Evolutionary conservation across 2,329 filamentous ascomycete species (phyloP).

Genomic region (Arthroderma uncinatum): DNA sequence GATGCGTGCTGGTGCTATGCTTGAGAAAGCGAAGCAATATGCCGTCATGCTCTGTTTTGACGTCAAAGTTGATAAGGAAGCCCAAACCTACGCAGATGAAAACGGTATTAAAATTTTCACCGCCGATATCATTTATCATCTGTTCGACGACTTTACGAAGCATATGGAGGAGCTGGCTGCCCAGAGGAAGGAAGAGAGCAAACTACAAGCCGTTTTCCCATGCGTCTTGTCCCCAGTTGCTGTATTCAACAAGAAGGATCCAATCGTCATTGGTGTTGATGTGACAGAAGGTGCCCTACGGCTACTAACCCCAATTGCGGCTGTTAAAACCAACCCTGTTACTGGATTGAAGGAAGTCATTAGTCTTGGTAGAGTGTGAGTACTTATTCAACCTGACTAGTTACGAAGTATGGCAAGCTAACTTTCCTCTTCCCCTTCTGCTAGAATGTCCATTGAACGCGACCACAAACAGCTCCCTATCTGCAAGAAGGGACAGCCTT

Average conservation of each 20-base stretch:
- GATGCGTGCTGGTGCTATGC: conserved; percentile 85
- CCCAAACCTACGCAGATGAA: conserved; percentile 78
- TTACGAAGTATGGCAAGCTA: background rate
- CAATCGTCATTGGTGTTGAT: conserved; percentile 91
- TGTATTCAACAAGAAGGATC: conserved; percentile 96
- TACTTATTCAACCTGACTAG: conserved; percentile 20
- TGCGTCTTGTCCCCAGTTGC: conserved; percentile 82
- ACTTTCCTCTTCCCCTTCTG: background rate
- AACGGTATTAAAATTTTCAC: conserved; percentile 96
- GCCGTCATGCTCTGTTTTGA: conserved; percentile 99
- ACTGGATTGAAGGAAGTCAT: conserved; percentile 78
- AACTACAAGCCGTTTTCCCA: conserved; percentile 92
- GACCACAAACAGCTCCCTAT: conserved; percentile 90
- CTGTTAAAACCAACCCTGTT: conserved; percentile 66
- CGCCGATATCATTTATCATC: conserved; percentile 96
- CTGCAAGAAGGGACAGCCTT: conserved; percentile 95
- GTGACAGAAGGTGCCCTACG: conserved; percentile 81
- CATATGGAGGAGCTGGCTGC: conserved; percentile 81
- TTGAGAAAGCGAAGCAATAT: conserved; percentile 88
- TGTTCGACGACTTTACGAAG: conserved; percentile 92
- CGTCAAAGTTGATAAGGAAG: conserved; percentile 98
- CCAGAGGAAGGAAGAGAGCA: conserved; percentile 91
- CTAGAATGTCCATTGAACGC: conserved; percentile 85
- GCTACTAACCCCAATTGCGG: conserved; percentile 80
- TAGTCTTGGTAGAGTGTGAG: conserved; percentile 82